Evolutionary conservation across 208 protist genomes (phyloP), one percentile per base, ranked within the genome.

Genomic region (Wallacemonas sp.): DNA sequence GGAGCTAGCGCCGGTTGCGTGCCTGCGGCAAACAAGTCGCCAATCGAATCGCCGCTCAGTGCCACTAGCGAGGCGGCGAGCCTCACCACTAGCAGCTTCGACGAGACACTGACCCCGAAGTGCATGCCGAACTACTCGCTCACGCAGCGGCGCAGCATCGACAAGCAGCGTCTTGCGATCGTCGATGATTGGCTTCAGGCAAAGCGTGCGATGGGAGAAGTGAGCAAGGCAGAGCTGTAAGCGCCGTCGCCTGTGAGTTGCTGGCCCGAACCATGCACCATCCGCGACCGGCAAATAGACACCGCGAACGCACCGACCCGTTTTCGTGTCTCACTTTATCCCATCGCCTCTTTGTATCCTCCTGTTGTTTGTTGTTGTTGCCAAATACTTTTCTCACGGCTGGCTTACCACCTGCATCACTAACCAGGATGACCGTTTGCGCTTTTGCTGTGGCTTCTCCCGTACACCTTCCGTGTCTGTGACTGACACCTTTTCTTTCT

Each of bases 171-270:
- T 21, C 76, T 70, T 33, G 71, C 42, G 8, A 81, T 73, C 34
- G 71, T 52, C 9, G 62, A 66, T 12, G 76, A 63, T 30, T 81
- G 76, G 76, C 61, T 67, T 48, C 66, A 81, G 53, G 76, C 76
- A 6, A 71, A 73, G 66, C 60, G 71, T 21, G 76, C 76, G 6
- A 33, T 57, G 26, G 50, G 50, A 4, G 50, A 57, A 19, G 4
- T 39, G n/a, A 34, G 30, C 50, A 34, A 37, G 32, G 3, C 50
- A 39, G 50, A 57, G 24, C 9, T 13, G 32, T 62, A 24, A 62
- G 12, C 12, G 36, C 33, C n/a, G 17, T n/a, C n/a, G n/a, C n/a
- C n/a, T n/a, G n/a, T n/a, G n/a, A n/a, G n/a, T n/a, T n/a, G n/a
- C n/a, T n/a, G n/a, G n/a, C n/a, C n/a, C n/a, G n/a, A n/a, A n/a